Evolutionary conservation across 2,329 filamentous ascomycete genomes (phyloP).

Genomic region (Chaetothyriales sp.): DNA sequence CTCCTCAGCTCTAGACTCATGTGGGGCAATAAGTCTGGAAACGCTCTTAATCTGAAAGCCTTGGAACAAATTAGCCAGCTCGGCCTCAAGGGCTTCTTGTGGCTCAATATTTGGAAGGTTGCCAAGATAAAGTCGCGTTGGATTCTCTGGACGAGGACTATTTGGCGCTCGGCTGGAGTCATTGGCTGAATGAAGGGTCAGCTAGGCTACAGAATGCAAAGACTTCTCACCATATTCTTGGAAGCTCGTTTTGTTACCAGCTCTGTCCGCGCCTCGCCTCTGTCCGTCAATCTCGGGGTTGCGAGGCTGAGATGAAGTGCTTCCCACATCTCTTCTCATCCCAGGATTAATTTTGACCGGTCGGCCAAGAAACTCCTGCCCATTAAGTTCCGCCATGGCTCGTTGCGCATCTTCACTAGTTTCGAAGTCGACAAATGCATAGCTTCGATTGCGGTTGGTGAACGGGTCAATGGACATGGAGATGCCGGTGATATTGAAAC

Average conservation of each 20-base stretch:
- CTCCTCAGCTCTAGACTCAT: constrained; percentile 39
- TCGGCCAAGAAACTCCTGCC: constrained; percentile 42
- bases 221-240: neutral
- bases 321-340: constrained; percentile 35
- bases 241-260: neutral
- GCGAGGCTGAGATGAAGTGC: neutral
- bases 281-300: neutral
- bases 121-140: constrained; percentile 32
- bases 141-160: constrained; percentile 4
- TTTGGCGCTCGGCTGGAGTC: neutral
- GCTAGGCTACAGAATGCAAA: neutral
- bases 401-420: constrained; percentile 42
- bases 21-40: constrained; percentile 45
- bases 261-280: neutral
- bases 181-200: neutral
- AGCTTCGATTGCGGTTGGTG: constrained; percentile 55
- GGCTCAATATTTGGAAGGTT: constrained; percentile 32
- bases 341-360: constrained; percentile 52
- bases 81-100: constrained; percentile 28
- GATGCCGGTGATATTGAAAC: constrained; percentile 38
- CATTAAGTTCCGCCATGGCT: constrained; percentile 45
- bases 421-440: constrained; percentile 59
- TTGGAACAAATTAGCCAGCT: constrained; percentile 33
- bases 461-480: constrained; percentile 57
- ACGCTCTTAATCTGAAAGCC: constrained; percentile 34